Evolutionary conservation across 2,329 filamentous ascomycete species (phyloP).

Genomic region (Sclerotinia nivalis): DNA sequence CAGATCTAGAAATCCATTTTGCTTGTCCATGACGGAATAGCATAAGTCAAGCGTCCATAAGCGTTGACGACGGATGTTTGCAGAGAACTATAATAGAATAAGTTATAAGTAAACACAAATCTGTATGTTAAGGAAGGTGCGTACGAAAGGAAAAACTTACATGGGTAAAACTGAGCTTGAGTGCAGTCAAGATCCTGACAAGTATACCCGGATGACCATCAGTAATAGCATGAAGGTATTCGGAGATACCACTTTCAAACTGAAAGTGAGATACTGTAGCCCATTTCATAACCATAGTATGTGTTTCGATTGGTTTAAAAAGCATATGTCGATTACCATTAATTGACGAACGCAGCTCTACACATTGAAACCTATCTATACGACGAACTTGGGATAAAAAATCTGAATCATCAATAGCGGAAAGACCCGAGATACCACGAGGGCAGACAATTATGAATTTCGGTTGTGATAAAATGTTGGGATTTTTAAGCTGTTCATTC

Average conservation of each 20-base stretch:
- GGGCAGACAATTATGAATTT: background rate
- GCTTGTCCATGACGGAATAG: too few species aligned
- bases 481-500: background rate
- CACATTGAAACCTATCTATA: too few species aligned
- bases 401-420: background rate
- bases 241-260: background rate
- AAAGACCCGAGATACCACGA: background rate
- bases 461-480: background rate
- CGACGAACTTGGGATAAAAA: too few species aligned
- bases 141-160: background rate
- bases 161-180: background rate
- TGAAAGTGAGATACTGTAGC: background rate
- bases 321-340: background rate
- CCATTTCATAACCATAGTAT: background rate
- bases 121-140: background rate
- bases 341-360: too few species aligned
- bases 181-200: background rate
- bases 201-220: background rate
- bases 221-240: constrained; percentile 2
- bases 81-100: too few species aligned
- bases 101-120: too few species aligned
- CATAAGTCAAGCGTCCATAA: too few species aligned
- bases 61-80: too few species aligned
- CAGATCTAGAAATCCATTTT: too few species aligned
- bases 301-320: background rate